Evolutionary conservation across 805 yeast genomes (phyloP), one percentile per base, ranked within the genome.

Genomic region (Starmerella lactis-condensi): DNA sequence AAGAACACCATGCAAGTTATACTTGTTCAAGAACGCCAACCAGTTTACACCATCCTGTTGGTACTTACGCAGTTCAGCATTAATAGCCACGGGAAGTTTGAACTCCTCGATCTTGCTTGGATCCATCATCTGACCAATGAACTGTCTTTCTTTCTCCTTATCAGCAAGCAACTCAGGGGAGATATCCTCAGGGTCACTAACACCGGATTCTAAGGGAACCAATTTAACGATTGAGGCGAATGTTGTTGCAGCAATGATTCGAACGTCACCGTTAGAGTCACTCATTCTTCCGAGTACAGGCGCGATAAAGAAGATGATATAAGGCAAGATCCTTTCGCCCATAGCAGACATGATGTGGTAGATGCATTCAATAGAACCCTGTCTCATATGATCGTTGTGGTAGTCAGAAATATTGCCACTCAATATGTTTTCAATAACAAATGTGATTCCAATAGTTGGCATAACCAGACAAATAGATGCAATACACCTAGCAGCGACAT

Each of bases 21-120:
- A 89, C 47, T 78, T 78, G 57, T 89, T 89, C 47, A 89, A 64
- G 49, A 89, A 89, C 6, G 93, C 93, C 32, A 89, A 62, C 99
- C 99, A 89, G 51, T 85, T 89, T 23, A 89, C 91, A 54, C 99
- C 99, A 38, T 89, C 96, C 52, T 89, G 96, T 57, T 89, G 99
- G 50, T 89, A 89, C 40, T 78, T 76, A 51, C 99, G 69, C 40
- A 89, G 62, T 1, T 91, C 79, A 0, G 98, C 98, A 39, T 79
- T 77, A 38, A 89, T 81, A 2, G 83, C 69, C 24, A 89, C 89
- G 0, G 98, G 98, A 22, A 91, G 57, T 30, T 69, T 74, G 51
- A 85, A 89, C 0, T 92, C 72, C 44, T 83, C 68, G 27, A 89
- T 77, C 50, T 83, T 82, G 4, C 79, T 62, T 12, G 93, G 92